A percentile compares a stretch with the other conserved stretches of the same genome.
phyloP scores from a whole-genome alignment of 2,329 filamentous ascomycete genomes.

The Fusarium temperatum region DNA sequence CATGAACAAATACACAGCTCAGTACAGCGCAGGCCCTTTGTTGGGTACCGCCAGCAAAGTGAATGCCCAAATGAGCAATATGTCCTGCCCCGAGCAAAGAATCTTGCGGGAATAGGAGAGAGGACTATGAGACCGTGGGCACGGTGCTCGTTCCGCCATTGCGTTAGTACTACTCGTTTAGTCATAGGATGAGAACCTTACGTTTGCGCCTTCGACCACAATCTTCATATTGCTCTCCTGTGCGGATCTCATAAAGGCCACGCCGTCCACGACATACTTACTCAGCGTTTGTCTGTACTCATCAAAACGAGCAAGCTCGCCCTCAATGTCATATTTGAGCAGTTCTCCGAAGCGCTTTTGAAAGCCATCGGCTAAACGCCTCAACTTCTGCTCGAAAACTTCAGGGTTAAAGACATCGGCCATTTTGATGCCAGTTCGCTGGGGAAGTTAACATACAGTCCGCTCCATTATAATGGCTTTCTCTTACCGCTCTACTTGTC shows the following conservation, averaged over 20 bases:
- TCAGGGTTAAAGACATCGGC: neutral
- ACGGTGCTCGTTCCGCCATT: neutral
- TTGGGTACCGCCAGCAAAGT: neutral
- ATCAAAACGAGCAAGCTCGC: neutral
- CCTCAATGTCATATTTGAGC: neutral
- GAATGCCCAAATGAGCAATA: neutral
- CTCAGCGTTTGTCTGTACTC: neutral
- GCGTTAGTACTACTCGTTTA: neutral
- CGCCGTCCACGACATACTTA: neutral
- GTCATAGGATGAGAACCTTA: neutral
- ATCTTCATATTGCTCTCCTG: neutral
- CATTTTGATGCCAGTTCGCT: neutral
- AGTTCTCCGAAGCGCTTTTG: neutral
- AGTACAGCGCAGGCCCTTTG: neutral
- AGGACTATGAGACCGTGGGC: neutral
- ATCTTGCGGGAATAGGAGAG: neutral
- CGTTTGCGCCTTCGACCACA: neutral
- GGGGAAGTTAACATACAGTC: neutral
- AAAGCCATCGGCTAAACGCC: neutral
- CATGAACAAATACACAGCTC: neutral
- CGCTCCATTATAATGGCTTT: neutral
- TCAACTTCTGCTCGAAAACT: neutral
- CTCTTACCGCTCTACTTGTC: neutral
- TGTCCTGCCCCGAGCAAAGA: neutral
- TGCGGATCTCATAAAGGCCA: neutral